Percentiles rank a stretch among this genome's conserved stretches.
These are phyloP conservation scores for Nicotiana benthamiana DNA, from an alignment of 257 asterid genomes.

Conservation along the genomic window DNA sequence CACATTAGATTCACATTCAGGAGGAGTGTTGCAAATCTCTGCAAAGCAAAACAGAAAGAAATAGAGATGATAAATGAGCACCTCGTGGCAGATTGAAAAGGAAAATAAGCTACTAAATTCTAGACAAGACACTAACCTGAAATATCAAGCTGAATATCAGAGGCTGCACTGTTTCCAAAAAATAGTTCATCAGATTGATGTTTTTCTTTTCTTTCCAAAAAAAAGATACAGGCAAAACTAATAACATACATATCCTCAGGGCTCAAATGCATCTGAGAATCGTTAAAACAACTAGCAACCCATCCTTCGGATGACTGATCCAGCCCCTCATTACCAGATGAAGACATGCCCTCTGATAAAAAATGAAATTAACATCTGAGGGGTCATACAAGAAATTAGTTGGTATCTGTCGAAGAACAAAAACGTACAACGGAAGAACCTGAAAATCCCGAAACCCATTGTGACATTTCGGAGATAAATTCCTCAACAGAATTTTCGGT, in stretches of 20 bases:
- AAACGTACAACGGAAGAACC: conserved; percentile 16
- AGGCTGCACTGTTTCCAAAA: conserved; percentile 31
- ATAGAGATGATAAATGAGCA: neutral
- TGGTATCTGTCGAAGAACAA: neutral
- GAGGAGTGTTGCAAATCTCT: conserved; percentile 45
- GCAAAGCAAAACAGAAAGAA: conserved; percentile 17
- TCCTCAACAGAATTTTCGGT: conserved; percentile 19
- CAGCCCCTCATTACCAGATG: conserved; percentile 37
- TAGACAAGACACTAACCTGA: conserved; percentile 30
- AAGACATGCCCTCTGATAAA: conserved; percentile 20
- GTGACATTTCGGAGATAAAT: conserved; percentile 21
- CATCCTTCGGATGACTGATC: conserved; percentile 78
- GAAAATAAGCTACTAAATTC: neutral
- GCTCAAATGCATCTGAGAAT: conserved; percentile 30
- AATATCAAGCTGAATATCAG: conserved; percentile 49
- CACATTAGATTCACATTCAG: conserved; percentile 29
- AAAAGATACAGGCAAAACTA: neutral
- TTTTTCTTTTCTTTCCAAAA: neutral
- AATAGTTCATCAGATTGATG: conserved; percentile 12
- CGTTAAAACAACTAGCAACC: conserved; percentile 70
- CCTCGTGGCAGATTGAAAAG: neutral
- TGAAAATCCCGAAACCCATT: conserved; percentile 40
- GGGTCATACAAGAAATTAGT: neutral
- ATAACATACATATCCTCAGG: conserved; percentile 52
- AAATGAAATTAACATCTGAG: neutral